Conservation (phyloP, 148 eudicot species). For the Amaranthus cruentus region DNA sequence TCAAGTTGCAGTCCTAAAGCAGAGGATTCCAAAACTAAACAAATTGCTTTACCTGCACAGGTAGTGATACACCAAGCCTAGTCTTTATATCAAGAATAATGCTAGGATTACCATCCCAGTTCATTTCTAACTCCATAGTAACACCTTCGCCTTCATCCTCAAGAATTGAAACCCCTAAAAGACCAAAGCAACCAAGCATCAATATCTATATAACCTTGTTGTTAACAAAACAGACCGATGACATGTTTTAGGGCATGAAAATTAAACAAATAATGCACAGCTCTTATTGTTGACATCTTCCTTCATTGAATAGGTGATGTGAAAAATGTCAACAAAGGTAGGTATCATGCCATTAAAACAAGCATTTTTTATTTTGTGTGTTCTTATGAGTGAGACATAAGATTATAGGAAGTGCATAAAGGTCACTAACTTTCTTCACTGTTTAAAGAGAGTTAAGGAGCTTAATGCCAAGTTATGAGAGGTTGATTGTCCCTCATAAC, state of each 20-base stretch:
- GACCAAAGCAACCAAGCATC: conserved; percentile 4
- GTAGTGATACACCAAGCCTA: conserved; percentile 77
- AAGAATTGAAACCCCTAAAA: conserved; percentile 68
- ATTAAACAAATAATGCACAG: background rate
- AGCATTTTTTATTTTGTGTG: no score
- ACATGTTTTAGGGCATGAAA: background rate
- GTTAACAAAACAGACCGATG: background rate
- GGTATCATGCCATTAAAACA: no score
- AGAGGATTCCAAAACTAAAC: background rate
- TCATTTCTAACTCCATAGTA: conserved; percentile 93
- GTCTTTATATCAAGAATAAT: conserved; percentile 94
- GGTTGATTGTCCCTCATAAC: no score
- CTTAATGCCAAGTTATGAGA: no score
- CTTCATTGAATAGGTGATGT: background rate
- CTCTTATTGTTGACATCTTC: background rate
- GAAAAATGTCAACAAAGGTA: background rate
- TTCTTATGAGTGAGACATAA: no score
- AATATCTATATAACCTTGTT: background rate
- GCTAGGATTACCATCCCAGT: conserved; percentile 98
- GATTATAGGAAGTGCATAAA: background rate
- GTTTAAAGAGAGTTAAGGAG: background rate
- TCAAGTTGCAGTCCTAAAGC: background rate
- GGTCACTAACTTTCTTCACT: background rate
- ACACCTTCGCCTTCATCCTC: conserved; percentile 78
- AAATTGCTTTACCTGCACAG: conserved; percentile 65